These are phyloP conservation scores for Puccinia polysora DNA, from an alignment of 1,284 basidiomycete species.

Conservation along the genomic window DNA sequence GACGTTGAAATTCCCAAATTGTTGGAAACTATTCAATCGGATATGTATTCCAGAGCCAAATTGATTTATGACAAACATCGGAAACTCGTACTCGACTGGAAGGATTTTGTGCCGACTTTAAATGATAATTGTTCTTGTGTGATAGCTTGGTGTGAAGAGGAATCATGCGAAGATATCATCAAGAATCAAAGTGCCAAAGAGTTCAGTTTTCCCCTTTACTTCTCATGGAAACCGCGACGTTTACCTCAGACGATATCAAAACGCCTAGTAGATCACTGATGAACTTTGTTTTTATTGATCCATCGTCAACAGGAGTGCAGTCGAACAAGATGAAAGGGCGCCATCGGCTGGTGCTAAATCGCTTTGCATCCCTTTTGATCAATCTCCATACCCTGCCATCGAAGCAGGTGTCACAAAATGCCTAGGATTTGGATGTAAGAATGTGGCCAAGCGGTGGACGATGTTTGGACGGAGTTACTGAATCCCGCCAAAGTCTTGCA, in stretches of 20 bases:
- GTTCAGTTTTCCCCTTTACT: constrained; percentile 59
- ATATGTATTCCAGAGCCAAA: constrained; percentile 80
- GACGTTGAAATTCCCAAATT: constrained; percentile 62
- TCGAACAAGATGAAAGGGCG: constrained; percentile 80
- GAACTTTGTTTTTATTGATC: too few species aligned
- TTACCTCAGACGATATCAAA: too few species aligned
- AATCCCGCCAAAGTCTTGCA: too few species aligned
- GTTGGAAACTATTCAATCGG: constrained; percentile 78
- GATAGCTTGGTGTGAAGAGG: constrained; percentile 94
- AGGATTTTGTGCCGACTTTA: constrained; percentile 80
- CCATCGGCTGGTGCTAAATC: constrained; percentile 98
- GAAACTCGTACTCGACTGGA: constrained; percentile 76
- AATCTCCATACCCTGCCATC: constrained; percentile 71
- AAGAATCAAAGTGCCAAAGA: constrained; percentile 83
- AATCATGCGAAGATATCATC: constrained; percentile 94
- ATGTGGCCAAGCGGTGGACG: constrained; percentile 71
- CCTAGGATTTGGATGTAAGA: constrained; percentile 64
- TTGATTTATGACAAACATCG: constrained; percentile 69
- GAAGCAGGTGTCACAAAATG: constrained; percentile 76
- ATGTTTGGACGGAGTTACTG: constrained; percentile 46
- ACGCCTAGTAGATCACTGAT: too few species aligned
- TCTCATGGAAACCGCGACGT: too few species aligned
- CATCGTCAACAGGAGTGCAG: constrained; percentile 28
- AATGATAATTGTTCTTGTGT: constrained; percentile 83
- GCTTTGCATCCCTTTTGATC: constrained; percentile 93